Evolutionary conservation across 78 protist species (phyloP).

Genomic region (Fonticula alba): DNA sequence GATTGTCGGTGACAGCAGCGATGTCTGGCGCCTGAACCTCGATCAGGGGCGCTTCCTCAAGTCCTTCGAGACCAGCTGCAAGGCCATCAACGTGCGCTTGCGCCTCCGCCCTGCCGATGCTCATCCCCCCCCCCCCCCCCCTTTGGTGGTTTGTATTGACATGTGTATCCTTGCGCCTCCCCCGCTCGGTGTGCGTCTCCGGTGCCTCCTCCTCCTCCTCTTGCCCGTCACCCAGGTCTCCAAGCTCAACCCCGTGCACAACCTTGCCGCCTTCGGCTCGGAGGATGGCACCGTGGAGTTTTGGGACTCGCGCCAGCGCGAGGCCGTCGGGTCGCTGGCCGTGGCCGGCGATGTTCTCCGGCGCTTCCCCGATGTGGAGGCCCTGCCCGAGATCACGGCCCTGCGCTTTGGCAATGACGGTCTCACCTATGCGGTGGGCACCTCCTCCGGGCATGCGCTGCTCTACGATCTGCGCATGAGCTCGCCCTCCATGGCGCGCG

Average conservation of each 20-base stretch:
- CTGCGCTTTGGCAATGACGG: conserved; percentile 38
- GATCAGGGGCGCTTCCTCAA: conserved; percentile 66
- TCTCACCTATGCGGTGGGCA: conserved; percentile 62
- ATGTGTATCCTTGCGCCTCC: no score
- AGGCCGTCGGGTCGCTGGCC: conserved; percentile 6
- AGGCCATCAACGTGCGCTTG: conserved; percentile 25
- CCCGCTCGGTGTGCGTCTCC: no score
- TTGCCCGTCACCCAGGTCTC: no score
- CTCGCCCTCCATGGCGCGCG: conserved; percentile 44
- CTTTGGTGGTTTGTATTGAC: conserved; percentile 13
- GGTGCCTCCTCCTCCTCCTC: no score
- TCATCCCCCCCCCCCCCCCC: conserved; percentile 28
- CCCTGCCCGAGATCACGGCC: conserved; percentile 13
- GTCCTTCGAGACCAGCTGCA: neutral
- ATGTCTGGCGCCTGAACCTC: conserved; percentile 51
- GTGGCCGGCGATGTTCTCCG: conserved; percentile 14
- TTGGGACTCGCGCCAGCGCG: conserved; percentile 45
- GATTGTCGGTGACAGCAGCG: conserved; percentile 10
- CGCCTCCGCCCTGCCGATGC: neutral
- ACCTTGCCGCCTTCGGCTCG: conserved; percentile 23
- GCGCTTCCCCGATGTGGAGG: neutral
- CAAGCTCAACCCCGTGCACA: neutral
- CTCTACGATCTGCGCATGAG: conserved; percentile 69
- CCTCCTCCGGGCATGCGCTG: conserved; percentile 44
- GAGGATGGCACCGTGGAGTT: conserved; percentile 40